Base-by-base conservation (phyloP, 345 rosid species). In the Dipteronia sinensis region DNA sequence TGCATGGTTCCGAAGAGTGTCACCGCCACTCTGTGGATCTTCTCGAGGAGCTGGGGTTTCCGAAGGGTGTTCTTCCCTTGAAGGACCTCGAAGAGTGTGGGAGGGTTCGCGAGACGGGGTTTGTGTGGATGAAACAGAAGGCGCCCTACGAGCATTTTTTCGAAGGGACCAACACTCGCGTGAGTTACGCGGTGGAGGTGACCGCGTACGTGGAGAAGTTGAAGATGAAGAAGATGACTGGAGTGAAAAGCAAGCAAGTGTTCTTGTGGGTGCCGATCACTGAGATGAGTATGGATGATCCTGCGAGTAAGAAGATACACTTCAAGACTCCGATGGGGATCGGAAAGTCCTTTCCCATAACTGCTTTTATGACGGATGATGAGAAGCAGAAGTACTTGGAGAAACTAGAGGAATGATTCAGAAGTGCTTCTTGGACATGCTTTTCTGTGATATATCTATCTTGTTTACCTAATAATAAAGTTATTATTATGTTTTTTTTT, bases 261-360 rank as follows among this genome's bases (percentile, higher is more conserved):
- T 85, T 95, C 59, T 9, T 93, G 76, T 95, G 99, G 99, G 98
- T 95, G 42, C 93, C 99, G 0, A 86, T 95, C 12, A 56, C 77
- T 31, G 99, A 95, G 86, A 95, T 95, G 98, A 83, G 87, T 78
- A 82, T 91, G 38, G 93, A 90, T 1, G 82, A 92, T 12, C 83
- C 90, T 3, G 23, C 85, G 5, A 75, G 84, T 75, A 73, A 84
- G 42, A 95, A 91, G 80, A 86, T 95, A 40, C 3, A 67, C 34
- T 95, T 95, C 89, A 93, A 86, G 79, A 95, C 99, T 69, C 98
- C 99, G 1, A 80, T 93, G 98, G 99, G 99, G 61, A 82, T 93
- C 13, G 97, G 96, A 20, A 95, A 85, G 84, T 86, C 98, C 11
- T 95, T 89, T 69, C 98, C 89, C 0, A 66, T 87, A 66, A 81